These are phyloP conservation scores for Cyclospora cayetanensis DNA, from an alignment of 169 alveolate genomes.

Conservation along the genomic window DNA sequence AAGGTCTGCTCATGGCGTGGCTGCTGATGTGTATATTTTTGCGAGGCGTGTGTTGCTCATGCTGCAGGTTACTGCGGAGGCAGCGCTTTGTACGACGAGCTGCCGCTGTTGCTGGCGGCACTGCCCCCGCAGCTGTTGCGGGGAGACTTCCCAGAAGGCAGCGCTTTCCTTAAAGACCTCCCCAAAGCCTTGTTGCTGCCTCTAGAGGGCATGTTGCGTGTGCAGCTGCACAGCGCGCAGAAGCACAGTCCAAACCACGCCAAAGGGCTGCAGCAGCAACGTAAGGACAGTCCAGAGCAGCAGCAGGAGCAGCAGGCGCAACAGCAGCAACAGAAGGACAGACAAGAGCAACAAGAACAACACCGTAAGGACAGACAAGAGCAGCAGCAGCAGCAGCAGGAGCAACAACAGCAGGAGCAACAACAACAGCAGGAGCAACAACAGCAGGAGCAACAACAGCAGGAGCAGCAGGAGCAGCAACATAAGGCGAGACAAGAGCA, in stretches of 20 bases:
- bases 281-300: not conserved
- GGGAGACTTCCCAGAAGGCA: not conserved
- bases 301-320: not conserved
- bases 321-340: not conserved
- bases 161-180: not conserved
- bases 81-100: not conserved
- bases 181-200: no score
- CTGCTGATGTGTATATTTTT: not conserved
- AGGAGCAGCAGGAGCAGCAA: no score
- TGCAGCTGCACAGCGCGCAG: not conserved
- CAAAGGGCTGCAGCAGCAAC: not conserved
- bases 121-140: not conserved
- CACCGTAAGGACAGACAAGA: no score
- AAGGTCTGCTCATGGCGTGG: not conserved
- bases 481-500: no score
- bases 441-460: no score
- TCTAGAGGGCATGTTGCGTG: no score
- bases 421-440: no score
- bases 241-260: not conserved
- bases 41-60: not conserved
- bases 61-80: not conserved
- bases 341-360: not conserved
- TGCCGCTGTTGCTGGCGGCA: not conserved
- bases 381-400: no score
- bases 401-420: no score